phyloP scores from a whole-genome alignment of 1,139 yeast genomes.

The Hyphopichia pseudoburtonii region DNA sequence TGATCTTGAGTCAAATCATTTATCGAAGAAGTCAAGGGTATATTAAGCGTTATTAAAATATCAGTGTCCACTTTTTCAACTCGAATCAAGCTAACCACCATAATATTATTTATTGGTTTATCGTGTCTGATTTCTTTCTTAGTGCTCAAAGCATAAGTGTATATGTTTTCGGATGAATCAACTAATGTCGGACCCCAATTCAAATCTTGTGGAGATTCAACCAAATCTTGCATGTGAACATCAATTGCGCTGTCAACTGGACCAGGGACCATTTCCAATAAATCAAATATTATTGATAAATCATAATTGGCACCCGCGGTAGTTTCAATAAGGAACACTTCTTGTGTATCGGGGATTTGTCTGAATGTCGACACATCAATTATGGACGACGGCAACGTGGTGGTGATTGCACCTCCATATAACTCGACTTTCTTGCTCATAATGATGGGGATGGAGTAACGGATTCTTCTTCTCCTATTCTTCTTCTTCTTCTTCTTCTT shows the following conservation, averaged over 20 bases:
- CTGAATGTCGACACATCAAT: conserved; percentile 73
- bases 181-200: conserved; percentile 15
- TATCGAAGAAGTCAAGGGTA: conserved; percentile 39
- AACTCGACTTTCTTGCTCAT: no score
- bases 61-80: conserved; percentile 57
- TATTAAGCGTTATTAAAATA: conserved; percentile 58
- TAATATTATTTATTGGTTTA: conserved; percentile 23
- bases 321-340: conserved; percentile 59
- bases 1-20: no score
- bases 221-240: conserved; percentile 44
- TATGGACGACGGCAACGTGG: conserved; percentile 53
- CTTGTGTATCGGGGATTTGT: conserved; percentile 87
- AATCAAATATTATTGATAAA: conserved; percentile 68
- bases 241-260: conserved; percentile 35
- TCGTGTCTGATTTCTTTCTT: neutral
- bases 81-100: conserved; percentile 56
- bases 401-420: conserved; percentile 79
- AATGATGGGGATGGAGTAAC: no score
- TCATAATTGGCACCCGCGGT: conserved; percentile 31
- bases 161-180: conserved; percentile 10
- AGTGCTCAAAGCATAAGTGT: conserved; percentile 2
- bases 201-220: conserved; percentile 20
- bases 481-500: no score
- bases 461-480: no score
- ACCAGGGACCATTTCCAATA: conserved; percentile 55